Percentiles rank a stretch among this genome's conserved stretches.
phyloP scores from a whole-genome alignment of 495 filamentous ascomycete species.

The Thozetella sp. region DNA sequence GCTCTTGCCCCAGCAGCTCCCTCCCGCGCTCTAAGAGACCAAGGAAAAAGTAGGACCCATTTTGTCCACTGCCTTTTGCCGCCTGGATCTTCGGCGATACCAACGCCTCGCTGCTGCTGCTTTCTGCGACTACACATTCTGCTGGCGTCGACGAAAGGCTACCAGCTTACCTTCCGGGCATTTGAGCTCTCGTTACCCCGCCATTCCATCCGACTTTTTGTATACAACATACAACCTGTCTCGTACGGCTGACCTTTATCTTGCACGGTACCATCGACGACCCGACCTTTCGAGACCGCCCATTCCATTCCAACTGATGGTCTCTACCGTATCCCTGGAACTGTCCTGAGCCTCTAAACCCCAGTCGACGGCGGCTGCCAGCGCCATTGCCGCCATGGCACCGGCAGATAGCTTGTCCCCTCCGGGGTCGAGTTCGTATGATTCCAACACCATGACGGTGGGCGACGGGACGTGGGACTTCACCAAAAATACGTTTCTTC shows the following conservation, averaged over 20 bases:
- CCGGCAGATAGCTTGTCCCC: constrained; percentile 62
- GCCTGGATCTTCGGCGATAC: background rate
- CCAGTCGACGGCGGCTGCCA: constrained; percentile 2
- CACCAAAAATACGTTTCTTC: constrained; percentile 78
- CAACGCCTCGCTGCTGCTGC: background rate
- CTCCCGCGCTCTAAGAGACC: no score
- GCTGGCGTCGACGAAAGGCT: background rate
- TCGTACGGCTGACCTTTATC: background rate
- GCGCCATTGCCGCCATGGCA: constrained; percentile 46
- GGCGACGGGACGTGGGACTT: constrained; percentile 94
- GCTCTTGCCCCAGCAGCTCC: no score
- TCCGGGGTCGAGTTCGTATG: constrained; percentile 80
- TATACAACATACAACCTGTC: background rate
- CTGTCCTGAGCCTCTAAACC: constrained; percentile 10
- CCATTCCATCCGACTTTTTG: background rate
- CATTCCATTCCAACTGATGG: background rate
- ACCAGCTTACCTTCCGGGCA: background rate
- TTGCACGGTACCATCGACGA: background rate
- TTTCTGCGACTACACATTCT: background rate
- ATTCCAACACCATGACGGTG: constrained; percentile 79
- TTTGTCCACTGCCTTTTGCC: no score
- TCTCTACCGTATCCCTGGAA: constrained; percentile 5
- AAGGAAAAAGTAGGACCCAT: no score
- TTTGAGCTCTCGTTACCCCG: background rate
- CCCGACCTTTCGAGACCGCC: background rate